A percentile compares a stretch with the other conserved stretches of the same genome.
Conservation (phyloP, 148 eudicot genomes). For the Persicaria tinctoria region DNA sequence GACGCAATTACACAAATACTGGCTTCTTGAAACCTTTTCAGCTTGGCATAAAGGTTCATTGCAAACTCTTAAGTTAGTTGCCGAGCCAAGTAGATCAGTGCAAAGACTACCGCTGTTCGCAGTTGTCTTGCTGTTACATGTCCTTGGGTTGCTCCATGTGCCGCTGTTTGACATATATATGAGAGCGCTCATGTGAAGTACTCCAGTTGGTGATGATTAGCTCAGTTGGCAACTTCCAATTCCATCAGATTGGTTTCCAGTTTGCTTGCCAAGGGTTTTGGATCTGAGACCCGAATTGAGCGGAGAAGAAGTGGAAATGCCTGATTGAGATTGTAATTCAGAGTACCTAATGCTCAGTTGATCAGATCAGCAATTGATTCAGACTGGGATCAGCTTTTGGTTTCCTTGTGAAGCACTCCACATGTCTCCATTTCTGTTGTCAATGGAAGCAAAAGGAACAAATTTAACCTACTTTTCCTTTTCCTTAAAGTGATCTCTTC, state of each 20-base stretch:
- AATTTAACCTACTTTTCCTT: conserved; percentile 12
- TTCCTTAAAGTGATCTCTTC: conserved; percentile 22
- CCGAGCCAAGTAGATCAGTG: neutral
- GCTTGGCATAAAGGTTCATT: neutral
- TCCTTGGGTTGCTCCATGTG: conserved; percentile 32
- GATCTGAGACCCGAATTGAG: conserved; percentile 22
- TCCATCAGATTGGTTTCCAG: conserved; percentile 50
- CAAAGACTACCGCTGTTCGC: conserved; percentile 7
- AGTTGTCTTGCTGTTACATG: conserved; percentile 13
- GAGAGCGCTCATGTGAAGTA: conserved; percentile 42
- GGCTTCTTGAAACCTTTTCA: neutral
- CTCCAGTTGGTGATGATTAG: conserved; percentile 45
- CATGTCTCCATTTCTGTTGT: conserved; percentile 18
- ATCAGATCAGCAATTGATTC: neutral
- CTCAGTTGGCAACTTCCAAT: conserved; percentile 28
- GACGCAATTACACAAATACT: neutral
- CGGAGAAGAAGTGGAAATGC: conserved; percentile 48
- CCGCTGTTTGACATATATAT: conserved; percentile 58
- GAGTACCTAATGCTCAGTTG: neutral
- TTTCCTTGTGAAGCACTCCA: conserved; percentile 42
- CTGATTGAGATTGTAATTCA: conserved; percentile 11
- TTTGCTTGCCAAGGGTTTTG: conserved; percentile 13
- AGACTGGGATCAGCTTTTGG: conserved; percentile 15
- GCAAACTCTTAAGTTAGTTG: neutral
- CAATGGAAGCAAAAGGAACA: conserved; percentile 35